Evolutionary conservation across 1,284 basidiomycete species (phyloP), one percentile per base, ranked within the genome.

Genomic region (Ceratobasidium sp.): DNA sequence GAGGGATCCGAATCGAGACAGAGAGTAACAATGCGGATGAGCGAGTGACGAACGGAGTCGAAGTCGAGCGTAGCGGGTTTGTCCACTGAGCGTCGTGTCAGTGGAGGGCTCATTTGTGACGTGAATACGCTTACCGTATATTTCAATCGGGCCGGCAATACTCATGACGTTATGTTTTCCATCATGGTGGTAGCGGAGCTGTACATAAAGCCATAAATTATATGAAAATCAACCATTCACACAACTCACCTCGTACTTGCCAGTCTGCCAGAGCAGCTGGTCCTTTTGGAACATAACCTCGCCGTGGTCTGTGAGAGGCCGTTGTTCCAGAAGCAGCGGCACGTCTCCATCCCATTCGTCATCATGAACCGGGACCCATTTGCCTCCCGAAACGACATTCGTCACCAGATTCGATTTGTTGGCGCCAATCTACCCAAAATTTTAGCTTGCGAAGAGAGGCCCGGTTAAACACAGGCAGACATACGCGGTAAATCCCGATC

Each of bases 91-190:
- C 45, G 66, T 66, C n/a, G 39, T 11, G 15, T 49, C 7, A 74
- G 28, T 28, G 39, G n/a, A 35, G 26, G 35, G n/a, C 33, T 11
- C n/a, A 17, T 17, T 4, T 45, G 53, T 33, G 20, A 37, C 11
- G 0, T 45, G n/a, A 35, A 58, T 45, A 23, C 11, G 84, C 92
- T 79, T 80, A 94, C 95, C 92, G 80, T 91, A 95, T 51, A 99
- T 92, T 82, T 98, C 95, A 77, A 99, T 85, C 0, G 95, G 94
- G 1, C 91, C 91, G 74, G 93, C 90, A 64, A 92, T 84, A 74
- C 91, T 90, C 88, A 99, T 93, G 76, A 99, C 97, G 82, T 97
- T 98, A 85, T 99, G 95, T 84, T 97, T 98, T 63, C 95, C 94
- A 82, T 95, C 94, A 81, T 97, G 95, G 82, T 97, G 95, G 81